A percentile compares a stretch with the other conserved stretches of the same genome.
Conservation (phyloP, 345 rosid genomes). For the Citrus unshiu region DNA sequence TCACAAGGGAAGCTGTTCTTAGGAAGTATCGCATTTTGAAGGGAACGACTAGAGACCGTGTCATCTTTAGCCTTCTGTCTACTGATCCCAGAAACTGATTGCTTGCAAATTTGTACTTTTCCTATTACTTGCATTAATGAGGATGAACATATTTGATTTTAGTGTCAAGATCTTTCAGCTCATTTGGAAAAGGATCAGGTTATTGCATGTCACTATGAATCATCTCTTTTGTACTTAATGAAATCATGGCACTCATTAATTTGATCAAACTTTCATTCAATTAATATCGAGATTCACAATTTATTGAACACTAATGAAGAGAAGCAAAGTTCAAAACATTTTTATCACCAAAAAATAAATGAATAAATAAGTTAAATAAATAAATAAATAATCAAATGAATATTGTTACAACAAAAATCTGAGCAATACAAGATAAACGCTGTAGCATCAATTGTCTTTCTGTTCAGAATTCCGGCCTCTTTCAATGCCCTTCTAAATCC, state of each 20-base stretch:
- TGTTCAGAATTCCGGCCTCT: conserved; percentile 52
- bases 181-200: no score
- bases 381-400: no score
- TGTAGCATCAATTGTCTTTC: neutral
- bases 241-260: neutral
- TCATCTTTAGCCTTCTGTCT: conserved; percentile 56
- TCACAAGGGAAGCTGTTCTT: conserved; percentile 56
- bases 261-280: neutral
- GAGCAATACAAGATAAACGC: neutral
- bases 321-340: neutral
- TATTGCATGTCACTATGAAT: neutral
- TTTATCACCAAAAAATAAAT: neutral
- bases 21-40: conserved; percentile 40
- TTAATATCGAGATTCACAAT: neutral
- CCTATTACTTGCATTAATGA: neutral
- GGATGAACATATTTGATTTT: neutral
- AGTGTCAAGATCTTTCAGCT: no score
- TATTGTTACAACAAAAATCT: neutral
- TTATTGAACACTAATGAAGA: neutral
- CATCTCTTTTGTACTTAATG: neutral
- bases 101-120: neutral
- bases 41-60: conserved; percentile 54
- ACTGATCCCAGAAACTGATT: conserved; percentile 33
- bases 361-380: no score
- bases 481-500: conserved; percentile 50